A percentile compares a stretch with the other conserved stretches of the same genome.
phyloP scores from a whole-genome alignment of 164 flowering plant genomes.

The Berberis thunbergii region DNA sequence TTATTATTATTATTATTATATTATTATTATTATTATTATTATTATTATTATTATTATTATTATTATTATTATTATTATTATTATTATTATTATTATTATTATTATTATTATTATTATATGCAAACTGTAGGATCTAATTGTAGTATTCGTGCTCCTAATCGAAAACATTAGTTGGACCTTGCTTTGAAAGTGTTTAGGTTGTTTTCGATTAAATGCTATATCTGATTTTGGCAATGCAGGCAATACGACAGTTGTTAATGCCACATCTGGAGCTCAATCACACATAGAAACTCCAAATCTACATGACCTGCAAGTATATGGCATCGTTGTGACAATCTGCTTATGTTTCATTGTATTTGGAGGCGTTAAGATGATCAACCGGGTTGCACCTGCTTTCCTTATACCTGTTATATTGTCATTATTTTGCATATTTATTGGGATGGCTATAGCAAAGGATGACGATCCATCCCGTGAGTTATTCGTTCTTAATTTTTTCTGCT shows the following conservation, averaged over 20 bases:
- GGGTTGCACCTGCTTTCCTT: conserved; percentile 97
- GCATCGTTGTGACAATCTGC: conserved; percentile 84
- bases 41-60: too few species aligned
- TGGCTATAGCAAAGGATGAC: conserved; percentile 49
- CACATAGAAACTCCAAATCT: conserved; percentile 57
- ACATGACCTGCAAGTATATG: conserved; percentile 96
- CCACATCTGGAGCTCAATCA: conserved; percentile 38
- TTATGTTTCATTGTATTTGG: conserved; percentile 96
- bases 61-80: too few species aligned
- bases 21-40: too few species aligned
- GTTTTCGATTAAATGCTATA: background rate
- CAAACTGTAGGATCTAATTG: too few species aligned
- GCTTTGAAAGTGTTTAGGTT: background rate
- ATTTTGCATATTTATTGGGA: conserved; percentile 80
- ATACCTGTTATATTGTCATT: conserved; percentile 83
- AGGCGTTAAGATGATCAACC: conserved; percentile 94
- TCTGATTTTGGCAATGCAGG: conserved; percentile 36
- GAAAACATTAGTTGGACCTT: too few species aligned
- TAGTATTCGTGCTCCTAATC: too few species aligned
- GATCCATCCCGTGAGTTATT: conserved; percentile 48
- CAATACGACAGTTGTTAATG: conserved; percentile 66
- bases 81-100: too few species aligned
- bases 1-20: too few species aligned
- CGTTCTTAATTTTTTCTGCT: too few species aligned
- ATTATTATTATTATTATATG: too few species aligned